phyloP scores from a whole-genome alignment of 2,329 filamentous ascomycete species.

The Cladosporium sp. region DNA sequence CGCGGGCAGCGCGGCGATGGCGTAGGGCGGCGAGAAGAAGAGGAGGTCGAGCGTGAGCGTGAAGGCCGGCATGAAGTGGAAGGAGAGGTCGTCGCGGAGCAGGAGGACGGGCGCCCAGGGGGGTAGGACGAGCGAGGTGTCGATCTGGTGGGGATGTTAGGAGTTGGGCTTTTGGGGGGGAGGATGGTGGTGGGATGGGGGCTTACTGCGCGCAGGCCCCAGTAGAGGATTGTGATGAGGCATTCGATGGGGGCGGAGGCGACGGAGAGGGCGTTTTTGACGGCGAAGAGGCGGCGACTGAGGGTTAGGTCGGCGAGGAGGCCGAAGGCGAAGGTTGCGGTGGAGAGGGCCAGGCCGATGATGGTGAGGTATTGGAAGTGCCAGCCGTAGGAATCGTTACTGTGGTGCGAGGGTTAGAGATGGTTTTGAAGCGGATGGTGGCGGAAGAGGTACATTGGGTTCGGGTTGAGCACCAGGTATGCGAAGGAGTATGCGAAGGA shows the following conservation, averaged over 20 bases:
- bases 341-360: conserved; percentile 58
- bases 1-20: conserved; percentile 54
- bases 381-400: conserved; percentile 56
- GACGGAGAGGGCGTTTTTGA: conserved; percentile 63
- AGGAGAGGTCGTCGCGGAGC: conserved; percentile 54
- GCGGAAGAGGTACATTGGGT: conserved; percentile 28
- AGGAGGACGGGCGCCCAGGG: conserved; percentile 34
- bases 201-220: conserved; percentile 55
- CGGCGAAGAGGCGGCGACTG: conserved; percentile 51
- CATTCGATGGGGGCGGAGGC: conserved; percentile 64
- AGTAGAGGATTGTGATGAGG: conserved; percentile 66
- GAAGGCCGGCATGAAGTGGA: conserved; percentile 60
- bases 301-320: conserved; percentile 59
- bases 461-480: conserved; percentile 33
- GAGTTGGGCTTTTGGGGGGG: neutral
- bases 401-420: conserved; percentile 30
- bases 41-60: conserved; percentile 60
- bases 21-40: conserved; percentile 67
- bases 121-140: conserved; percentile 50
- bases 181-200: neutral
- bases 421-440: neutral
- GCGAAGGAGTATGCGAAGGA: conserved; percentile 42
- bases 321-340: conserved; percentile 55
- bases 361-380: conserved; percentile 70
- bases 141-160: conserved; percentile 26